phyloP scores from a whole-genome alignment of 1,139 yeast species.

The Blastobotrys buckinghamii region DNA sequence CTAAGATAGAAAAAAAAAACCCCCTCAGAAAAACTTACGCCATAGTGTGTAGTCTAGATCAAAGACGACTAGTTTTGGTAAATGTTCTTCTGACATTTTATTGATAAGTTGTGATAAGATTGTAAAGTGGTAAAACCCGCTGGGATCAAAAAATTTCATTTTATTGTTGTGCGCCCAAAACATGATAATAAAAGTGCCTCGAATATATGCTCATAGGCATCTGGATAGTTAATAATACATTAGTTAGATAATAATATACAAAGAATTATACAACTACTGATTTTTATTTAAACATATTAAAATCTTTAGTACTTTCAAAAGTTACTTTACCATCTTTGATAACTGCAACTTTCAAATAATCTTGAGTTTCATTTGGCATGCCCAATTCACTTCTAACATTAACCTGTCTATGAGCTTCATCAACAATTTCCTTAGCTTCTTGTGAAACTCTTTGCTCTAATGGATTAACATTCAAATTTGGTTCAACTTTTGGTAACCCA shows the following conservation, averaged over 20 bases:
- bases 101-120: not conserved
- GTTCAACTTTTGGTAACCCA: conserved; percentile 3
- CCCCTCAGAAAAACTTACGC: conserved; percentile 40
- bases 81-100: not conserved
- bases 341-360: conserved; percentile 26
- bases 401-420: conserved; percentile 6
- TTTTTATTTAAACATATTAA: conserved; percentile 9
- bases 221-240: too few relatives aligned
- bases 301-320: conserved; percentile 21
- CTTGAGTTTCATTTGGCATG: conserved; percentile 20
- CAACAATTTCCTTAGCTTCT: conserved; percentile 15
- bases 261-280: too few relatives aligned
- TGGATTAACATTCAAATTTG: conserved; percentile 10
- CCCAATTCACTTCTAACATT: conserved; percentile 14
- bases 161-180: too few relatives aligned
- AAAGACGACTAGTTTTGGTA: conserved; percentile 11
- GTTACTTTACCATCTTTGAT: conserved; percentile 24
- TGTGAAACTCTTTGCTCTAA: conserved; percentile 15
- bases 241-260: too few relatives aligned
- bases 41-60: conserved; percentile 74
- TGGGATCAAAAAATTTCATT: not conserved
- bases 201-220: too few relatives aligned
- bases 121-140: not conserved
- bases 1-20: not conserved
- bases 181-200: too few relatives aligned